Percentiles rank a stretch among this genome's conserved stretches.
phyloP scores from a whole-genome alignment of 176 grass and related monocot genomes.

The Triticum urartu region DNA sequence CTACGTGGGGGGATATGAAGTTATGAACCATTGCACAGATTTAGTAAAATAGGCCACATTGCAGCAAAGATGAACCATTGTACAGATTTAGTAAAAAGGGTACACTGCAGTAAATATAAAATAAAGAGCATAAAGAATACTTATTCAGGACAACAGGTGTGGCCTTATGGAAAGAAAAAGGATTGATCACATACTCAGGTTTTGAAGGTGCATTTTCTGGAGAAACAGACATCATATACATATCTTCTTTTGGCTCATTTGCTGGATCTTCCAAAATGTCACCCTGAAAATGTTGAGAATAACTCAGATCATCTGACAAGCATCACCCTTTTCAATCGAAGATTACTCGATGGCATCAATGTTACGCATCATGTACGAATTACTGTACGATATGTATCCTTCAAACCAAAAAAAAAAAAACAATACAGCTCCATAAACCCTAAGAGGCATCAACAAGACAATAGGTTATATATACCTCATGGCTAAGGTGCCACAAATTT shows the following conservation, averaged over 20 bases:
- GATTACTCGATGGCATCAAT: neutral
- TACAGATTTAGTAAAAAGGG: neutral
- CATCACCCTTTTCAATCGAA: neutral
- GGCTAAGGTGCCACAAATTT: conserved; percentile 98
- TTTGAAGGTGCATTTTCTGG: conserved; percentile 75
- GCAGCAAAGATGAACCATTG: neutral
- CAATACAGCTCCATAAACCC: neutral
- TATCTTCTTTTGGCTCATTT: conserved; percentile 93
- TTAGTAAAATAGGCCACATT: neutral
- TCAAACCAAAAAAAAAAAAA: neutral
- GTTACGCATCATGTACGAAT: neutral
- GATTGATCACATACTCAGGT: conserved; percentile 65
- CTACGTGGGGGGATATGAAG: neutral
- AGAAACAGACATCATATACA: conserved; percentile 97
- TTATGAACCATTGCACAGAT: neutral
- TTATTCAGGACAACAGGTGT: neutral
- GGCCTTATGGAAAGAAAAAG: neutral
- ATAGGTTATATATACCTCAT: conserved; percentile 69
- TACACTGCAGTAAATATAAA: conserved; percentile 10
- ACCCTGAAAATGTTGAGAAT: conserved; percentile 56
- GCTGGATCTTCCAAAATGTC: conserved; percentile 96
- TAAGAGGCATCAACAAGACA: neutral
- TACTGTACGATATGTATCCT: neutral
- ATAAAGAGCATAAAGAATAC: neutral
- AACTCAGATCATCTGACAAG: neutral